Conservation (phyloP, 2,329 filamentous ascomycete species). For the Fusarium pseudonygamai region DNA sequence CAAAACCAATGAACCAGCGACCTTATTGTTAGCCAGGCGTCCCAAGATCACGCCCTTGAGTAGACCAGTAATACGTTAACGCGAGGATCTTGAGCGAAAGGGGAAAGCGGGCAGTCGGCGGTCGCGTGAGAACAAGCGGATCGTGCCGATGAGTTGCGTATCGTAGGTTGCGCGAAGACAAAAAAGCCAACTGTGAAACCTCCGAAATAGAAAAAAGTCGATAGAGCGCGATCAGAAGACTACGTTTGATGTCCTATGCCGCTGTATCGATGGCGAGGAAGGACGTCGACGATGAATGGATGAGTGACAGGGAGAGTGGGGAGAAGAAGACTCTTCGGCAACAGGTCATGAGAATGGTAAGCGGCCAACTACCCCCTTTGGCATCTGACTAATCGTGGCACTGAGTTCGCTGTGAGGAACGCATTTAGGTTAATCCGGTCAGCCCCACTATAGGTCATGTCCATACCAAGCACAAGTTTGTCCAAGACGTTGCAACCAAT, state of each 20-base stretch:
- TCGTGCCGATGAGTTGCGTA: conserved; percentile 12
- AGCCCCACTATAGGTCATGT: not conserved
- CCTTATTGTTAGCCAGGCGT: conserved; percentile 44
- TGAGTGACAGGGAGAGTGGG: conserved; percentile 26
- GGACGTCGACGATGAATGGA: conserved; percentile 26
- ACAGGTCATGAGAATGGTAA: conserved; percentile 12
- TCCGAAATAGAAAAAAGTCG: not conserved
- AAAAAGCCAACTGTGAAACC: not conserved
- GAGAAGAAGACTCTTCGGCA: conserved; percentile 38
- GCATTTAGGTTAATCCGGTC: conserved; percentile 21
- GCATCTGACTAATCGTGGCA: conserved; percentile 30
- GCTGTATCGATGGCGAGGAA: conserved; percentile 30
- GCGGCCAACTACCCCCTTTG: not conserved
- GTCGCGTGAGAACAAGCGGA: conserved; percentile 15
- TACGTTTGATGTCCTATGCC: conserved; percentile 15
- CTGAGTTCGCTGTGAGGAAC: not conserved
- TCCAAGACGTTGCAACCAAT: conserved; percentile 11
- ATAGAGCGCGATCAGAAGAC: not conserved
- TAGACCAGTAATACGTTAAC: conserved; percentile 33
- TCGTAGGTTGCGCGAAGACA: not conserved
- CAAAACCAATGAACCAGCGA: conserved; percentile 46
- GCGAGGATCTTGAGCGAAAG: conserved; percentile 11
- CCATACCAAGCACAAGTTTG: not conserved
- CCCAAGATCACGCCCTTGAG: conserved; percentile 37
- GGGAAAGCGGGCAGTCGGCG: not conserved